Conservation (phyloP, 208 protist species). For the Crithidia expoeki region DNA sequence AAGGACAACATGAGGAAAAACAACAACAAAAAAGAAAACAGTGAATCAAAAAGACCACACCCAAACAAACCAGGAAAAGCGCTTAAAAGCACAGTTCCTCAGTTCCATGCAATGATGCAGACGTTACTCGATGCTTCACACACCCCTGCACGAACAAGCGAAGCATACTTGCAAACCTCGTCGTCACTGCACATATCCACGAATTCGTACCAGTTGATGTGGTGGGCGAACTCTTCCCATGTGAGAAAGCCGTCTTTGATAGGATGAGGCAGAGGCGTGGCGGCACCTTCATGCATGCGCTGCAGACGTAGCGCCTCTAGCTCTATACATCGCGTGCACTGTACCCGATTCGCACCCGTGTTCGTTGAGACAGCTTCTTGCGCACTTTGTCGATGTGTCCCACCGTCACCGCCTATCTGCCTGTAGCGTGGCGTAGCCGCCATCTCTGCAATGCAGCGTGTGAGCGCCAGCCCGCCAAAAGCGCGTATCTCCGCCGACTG, state of each 20-base stretch:
- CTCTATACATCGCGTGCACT: constrained; percentile 62
- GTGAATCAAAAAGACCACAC: background rate
- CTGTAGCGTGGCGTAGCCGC: constrained; percentile 19
- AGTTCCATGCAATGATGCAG: constrained; percentile 21
- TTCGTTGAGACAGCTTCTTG: constrained; percentile 11
- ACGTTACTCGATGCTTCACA: constrained; percentile 58
- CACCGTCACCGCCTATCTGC: background rate
- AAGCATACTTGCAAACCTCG: constrained; percentile 53
- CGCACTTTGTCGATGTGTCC: background rate
- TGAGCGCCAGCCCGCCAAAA: constrained; percentile 26
- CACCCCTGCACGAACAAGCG: constrained; percentile 35
- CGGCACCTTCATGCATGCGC: constrained; percentile 42
- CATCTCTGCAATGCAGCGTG: constrained; percentile 22
- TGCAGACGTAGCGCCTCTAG: constrained; percentile 53
- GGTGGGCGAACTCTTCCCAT: constrained; percentile 73
- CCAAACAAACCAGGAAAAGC: constrained; percentile 2
- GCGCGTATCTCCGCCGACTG: constrained; percentile 22
- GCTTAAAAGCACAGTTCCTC: background rate
- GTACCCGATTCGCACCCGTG: background rate
- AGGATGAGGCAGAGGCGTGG: constrained; percentile 69
- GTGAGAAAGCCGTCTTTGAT: constrained; percentile 55
- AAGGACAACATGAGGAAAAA: background rate
- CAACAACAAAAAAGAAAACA: constrained; percentile 19
- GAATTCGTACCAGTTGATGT: constrained; percentile 80
- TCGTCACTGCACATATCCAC: constrained; percentile 54